phyloP scores from a whole-genome alignment of 257 asterid genomes.

The Vinca minor region DNA sequence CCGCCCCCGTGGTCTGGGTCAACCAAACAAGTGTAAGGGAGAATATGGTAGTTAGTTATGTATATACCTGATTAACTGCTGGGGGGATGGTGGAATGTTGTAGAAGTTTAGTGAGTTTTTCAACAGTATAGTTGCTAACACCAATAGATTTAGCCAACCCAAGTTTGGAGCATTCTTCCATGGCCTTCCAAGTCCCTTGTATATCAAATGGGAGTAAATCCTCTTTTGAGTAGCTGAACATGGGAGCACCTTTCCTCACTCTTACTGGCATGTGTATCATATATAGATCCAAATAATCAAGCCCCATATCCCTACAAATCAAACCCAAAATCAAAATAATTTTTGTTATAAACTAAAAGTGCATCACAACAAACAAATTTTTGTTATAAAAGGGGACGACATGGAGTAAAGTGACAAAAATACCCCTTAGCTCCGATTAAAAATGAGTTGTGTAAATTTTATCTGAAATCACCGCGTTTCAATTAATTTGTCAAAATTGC shows the following conservation, averaged over 20 bases:
- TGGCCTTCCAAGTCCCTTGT: constrained; percentile 43
- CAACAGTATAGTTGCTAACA: constrained; percentile 48
- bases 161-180: constrained; percentile 41
- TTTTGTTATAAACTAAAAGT: too few relatives aligned
- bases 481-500: too few relatives aligned
- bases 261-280: constrained; percentile 42
- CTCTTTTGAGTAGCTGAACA: constrained; percentile 2
- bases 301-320: constrained; percentile 29
- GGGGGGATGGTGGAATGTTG: constrained; percentile 35
- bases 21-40: too few relatives aligned
- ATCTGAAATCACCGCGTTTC: too few relatives aligned
- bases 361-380: too few relatives aligned
- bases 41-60: too few relatives aligned
- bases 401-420: too few relatives aligned
- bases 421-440: too few relatives aligned
- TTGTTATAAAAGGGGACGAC: too few relatives aligned
- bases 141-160: constrained; percentile 53
- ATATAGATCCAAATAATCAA: constrained; percentile 46
- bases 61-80: constrained; percentile 43
- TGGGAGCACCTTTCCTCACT: constrained; percentile 15
- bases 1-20: too few relatives aligned
- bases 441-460: too few relatives aligned
- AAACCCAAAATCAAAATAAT: too few relatives aligned
- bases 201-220: constrained; percentile 32
- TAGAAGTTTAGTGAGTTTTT: constrained; percentile 30